Evolutionary conservation across 345 rosid genomes (phyloP).

Genomic region (Hevea brasiliensis): DNA sequence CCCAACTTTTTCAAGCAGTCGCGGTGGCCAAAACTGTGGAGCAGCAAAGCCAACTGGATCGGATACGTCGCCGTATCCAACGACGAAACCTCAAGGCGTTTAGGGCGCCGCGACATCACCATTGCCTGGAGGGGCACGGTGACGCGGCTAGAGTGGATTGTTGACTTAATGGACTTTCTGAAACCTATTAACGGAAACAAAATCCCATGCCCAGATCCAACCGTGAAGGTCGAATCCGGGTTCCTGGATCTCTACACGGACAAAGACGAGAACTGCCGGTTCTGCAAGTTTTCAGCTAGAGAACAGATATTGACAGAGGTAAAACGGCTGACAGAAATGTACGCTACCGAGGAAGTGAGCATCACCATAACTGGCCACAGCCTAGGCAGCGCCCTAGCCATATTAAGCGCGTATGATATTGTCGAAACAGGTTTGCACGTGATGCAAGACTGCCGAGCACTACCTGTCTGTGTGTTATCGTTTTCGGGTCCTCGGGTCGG

Average conservation of each 20-base stretch:
- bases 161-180: conserved; percentile 73
- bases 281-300: conserved; percentile 66
- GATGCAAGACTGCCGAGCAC: conserved; percentile 33
- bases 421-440: conserved; percentile 62
- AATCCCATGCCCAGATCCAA: conserved; percentile 65
- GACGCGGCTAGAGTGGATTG: conserved; percentile 72
- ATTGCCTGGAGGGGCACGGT: conserved; percentile 87
- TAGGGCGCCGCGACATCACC: conserved; percentile 78
- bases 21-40: conserved; percentile 87
- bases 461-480: conserved; percentile 62
- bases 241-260: conserved; percentile 78
- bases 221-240: conserved; percentile 78
- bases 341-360: conserved; percentile 56
- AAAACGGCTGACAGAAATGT: conserved; percentile 43
- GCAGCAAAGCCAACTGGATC: conserved; percentile 82
- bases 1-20: conserved; percentile 83
- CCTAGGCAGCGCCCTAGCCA: conserved; percentile 72
- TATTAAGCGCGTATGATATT: conserved; percentile 71
- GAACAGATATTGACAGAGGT: conserved; percentile 73
- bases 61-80: conserved; percentile 79
- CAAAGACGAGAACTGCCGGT: conserved; percentile 55
- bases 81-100: conserved; percentile 42
- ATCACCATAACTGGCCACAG: conserved; percentile 86
- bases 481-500: conserved; percentile 84
- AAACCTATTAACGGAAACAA: conserved; percentile 48